A percentile compares a stretch with the other conserved stretches of the same genome.
Evolutionary conservation across 2,329 filamentous ascomycete species (phyloP).

Genomic region (Penicillium glabrum): DNA sequence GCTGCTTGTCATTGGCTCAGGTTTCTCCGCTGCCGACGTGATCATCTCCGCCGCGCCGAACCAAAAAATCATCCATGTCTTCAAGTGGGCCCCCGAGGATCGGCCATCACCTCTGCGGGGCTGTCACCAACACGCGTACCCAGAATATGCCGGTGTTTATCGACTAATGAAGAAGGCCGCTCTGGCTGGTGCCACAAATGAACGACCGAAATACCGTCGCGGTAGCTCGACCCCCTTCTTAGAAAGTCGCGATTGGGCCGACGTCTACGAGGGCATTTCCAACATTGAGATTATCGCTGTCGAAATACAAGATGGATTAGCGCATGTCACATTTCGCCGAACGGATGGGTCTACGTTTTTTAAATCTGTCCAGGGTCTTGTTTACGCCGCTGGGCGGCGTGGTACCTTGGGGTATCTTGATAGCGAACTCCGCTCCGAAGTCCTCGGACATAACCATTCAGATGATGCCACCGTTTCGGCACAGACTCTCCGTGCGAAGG

Average conservation of each 20-base stretch:
- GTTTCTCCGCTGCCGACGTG: conserved; percentile 62
- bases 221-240: conserved; percentile 48
- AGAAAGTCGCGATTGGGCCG: conserved; percentile 50
- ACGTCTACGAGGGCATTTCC: conserved; percentile 55
- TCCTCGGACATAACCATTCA: conserved; percentile 35
- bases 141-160: conserved; percentile 62
- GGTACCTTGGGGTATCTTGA: conserved; percentile 56
- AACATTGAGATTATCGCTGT: conserved; percentile 52
- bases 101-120: conserved; percentile 57
- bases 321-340: conserved; percentile 45
- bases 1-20: conserved; percentile 59
- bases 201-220: conserved; percentile 29
- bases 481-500: conserved; percentile 55
- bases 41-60: conserved; percentile 51
- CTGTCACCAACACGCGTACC: conserved; percentile 62
- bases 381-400: conserved; percentile 58
- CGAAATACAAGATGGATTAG: conserved; percentile 29
- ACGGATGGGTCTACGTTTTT: conserved; percentile 45
- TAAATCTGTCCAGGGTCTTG: conserved; percentile 49
- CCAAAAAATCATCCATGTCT: conserved; percentile 57
- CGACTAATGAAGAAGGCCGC: conserved; percentile 59
- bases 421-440: conserved; percentile 46
- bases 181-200: conserved; percentile 15
- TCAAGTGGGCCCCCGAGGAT: conserved; percentile 58
- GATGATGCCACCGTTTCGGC: conserved; percentile 46